Evolutionary conservation across 345 rosid species (phyloP), one percentile per base, ranked within the genome.

Genomic region (Gossypium bickii): DNA sequence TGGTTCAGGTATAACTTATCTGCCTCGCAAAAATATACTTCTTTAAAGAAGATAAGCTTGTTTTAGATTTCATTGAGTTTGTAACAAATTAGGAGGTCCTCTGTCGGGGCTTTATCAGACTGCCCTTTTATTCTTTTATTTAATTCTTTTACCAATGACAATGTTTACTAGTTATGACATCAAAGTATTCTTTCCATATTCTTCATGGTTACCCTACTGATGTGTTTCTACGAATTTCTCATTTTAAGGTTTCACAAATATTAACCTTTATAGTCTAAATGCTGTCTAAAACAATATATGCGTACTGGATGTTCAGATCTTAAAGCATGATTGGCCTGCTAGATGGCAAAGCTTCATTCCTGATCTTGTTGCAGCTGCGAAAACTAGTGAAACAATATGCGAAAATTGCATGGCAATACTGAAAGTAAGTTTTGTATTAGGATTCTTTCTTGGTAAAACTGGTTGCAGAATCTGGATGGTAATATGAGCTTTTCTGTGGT

Each of bases 271-370:
- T 45, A 69, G 18, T 69, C 24, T 51, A 49, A 49, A 69, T 29
- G 47, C 18, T 12, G 62, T 53, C 61, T 65, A 3, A 38, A 49
- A n/a, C 6, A 20, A 16, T 38, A 27, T 43, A 13, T 55, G 65
- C 61, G 8, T 56, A 24, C 52, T 76, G 62, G 17, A 52, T 75
- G 38, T 51, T 20, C 87, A 93, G 98, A 92, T 93, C 67, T 82
- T 96, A 82, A 96, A 96, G 86, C 99, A 96, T 82, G 99, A 96
- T 78, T 96, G 99, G 99, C 99, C 98, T 47, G 86, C 89, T 69
- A 92, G 97, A 79, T 96, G 99, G 99, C 84, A 83, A 76, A 93
- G 99, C 85, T 96, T 93, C 82, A 90, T 96, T 78, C 99, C 98
- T 41, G 99, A 93, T 86, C 92, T 96, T 73, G 98, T 96, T 85